Base-by-base conservation (phyloP, 2,329 filamentous ascomycete genomes). In the Metarhizium album region DNA sequence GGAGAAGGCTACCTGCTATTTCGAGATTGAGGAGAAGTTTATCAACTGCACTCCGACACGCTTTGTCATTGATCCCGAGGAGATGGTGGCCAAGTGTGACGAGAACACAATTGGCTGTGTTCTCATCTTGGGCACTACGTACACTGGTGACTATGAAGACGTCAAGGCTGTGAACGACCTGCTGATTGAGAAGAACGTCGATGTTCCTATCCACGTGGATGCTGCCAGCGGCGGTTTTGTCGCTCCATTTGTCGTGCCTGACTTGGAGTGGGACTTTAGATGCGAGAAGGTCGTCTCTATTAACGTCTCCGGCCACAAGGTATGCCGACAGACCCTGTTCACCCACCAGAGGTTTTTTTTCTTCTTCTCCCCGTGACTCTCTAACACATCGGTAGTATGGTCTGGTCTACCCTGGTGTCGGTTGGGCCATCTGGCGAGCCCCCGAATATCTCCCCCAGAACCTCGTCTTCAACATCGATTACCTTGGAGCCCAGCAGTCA, bases 391-490 rank as follows among this genome's bases (percentile, higher is more conserved):
- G 46, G 20, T 54, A 74, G 73, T 80, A 80, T 56, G 75, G 76
- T 20, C 72, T 82, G 20, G 74, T 94, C 47, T 95, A 96, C 65
- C 90, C 90, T 0, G 90, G 91, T 66, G 87, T 97, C 14, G 91
- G 91, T 52, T 97, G 91, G 91, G 83, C 91, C 11, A 75, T 96
- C 57, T 96, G 90, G 90, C 82, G 90, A 46, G 80, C 82, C 38
- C 80, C 87, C 47, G 84, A 93, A 66, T 93, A 77, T 69, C 78
- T 95, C 2, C 91, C 91, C 7, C 78, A 91, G 64, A 90, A 96
- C 62, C 83, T 96, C 22, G 89, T 97, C 61, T 97, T 97, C 80
- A 96, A 95, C 77, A 96, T 97, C 79, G 96, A 96, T 78, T 97
- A 97, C 71, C 84, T 96, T 5, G 91, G 91, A 47, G 90, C 91